Evolutionary conservation across 1,284 basidiomycete genomes (phyloP), one percentile per base, ranked within the genome.

Genomic region (Trichosporon inkin): DNA sequence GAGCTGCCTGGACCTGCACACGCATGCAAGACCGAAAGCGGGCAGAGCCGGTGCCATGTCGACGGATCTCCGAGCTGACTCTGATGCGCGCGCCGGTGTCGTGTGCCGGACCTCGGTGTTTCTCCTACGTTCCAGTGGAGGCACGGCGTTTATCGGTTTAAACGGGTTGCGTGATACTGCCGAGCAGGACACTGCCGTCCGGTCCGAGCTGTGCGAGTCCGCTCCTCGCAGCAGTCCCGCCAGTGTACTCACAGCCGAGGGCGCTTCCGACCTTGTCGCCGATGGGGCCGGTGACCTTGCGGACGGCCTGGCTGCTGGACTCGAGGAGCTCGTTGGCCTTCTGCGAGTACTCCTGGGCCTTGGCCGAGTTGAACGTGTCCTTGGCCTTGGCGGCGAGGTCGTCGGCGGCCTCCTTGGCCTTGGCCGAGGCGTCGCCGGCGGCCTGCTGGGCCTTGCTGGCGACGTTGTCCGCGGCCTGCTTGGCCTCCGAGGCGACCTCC

Each of bases 261-360:
- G 72, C 63, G 55, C 57, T 64, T 19, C 75, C 74, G 32, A 78
- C 65, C 54, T 68, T 67, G 57, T 78, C 74, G 17, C 76, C 77
- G 17, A 78, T 64, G 32, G 78, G 78, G 52, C 78, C 78, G 53
- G 73, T 73, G 34, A 76, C 71, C 52, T 70, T 64, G 69, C 71
- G 71, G 52, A 75, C 72, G 37, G 71, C 70, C 38, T 69, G 70
- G 22, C 70, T 63, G 55, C 60, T 13, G 13, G n/a, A 22, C 68
- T 68, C 66, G 62, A 70, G 67, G 22, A 70, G 70, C 63, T 72
- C 72, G 19, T 52, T 41, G 44, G 56, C 56, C 53, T 49, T 49
- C 44, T 49, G 44, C 22, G 44, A 32, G 44, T 20, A 17, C 44
- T 49, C 44, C 44, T 49, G 44, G 19, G 22, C 28, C 37, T 57